Conservation (phyloP, 176 grass and related monocot species). For the Chloris gayana region DNA sequence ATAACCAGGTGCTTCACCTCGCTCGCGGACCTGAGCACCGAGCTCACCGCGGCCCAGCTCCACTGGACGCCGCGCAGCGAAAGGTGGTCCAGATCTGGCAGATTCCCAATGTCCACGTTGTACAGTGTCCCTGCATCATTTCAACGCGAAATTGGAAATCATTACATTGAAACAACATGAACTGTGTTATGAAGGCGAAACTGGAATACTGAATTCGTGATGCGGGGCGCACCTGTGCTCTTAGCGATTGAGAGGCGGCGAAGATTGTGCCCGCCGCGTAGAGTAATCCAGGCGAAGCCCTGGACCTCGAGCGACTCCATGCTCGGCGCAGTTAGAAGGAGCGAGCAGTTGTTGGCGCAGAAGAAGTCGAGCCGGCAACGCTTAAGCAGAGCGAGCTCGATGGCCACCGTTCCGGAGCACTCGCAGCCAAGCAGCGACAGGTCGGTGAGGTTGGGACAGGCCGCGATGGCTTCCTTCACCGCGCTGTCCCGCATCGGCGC, state of each 20-base stretch:
- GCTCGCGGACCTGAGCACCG: slow-evolving; percentile 64
- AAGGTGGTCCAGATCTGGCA: slow-evolving; percentile 68
- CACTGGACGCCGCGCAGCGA: slow-evolving; percentile 88
- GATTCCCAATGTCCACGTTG: slow-evolving; percentile 75
- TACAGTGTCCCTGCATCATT: slow-evolving; percentile 67
- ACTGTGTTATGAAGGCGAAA: background rate
- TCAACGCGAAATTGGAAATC: background rate
- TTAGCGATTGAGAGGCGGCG: slow-evolving; percentile 79
- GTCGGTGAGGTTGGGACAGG: slow-evolving; percentile 78
- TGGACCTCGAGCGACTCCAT: slow-evolving; percentile 77
- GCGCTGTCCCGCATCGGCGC: slow-evolving; percentile 66
- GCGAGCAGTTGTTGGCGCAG: slow-evolving; percentile 57
- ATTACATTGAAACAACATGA: background rate
- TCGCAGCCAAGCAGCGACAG: slow-evolving; percentile 90
- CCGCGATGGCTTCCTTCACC: slow-evolving; percentile 59
- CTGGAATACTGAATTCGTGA: background rate
- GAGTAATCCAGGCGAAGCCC: slow-evolving; percentile 82
- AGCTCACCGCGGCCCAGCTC: slow-evolving; percentile 82
- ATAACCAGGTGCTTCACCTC: slow-evolving; percentile 84
- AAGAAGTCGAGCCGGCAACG: slow-evolving; percentile 87
- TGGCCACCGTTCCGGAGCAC: slow-evolving; percentile 50
- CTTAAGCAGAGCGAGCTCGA: slow-evolving; percentile 62
- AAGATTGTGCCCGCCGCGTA: slow-evolving; percentile 57
- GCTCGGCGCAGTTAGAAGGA: slow-evolving; percentile 54
- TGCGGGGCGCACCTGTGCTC: slow-evolving; percentile 57